Evolutionary conservation across 768 basidiomycete species (phyloP), one percentile per base, ranked within the genome.

Genomic region (Hericium erinaceus): DNA sequence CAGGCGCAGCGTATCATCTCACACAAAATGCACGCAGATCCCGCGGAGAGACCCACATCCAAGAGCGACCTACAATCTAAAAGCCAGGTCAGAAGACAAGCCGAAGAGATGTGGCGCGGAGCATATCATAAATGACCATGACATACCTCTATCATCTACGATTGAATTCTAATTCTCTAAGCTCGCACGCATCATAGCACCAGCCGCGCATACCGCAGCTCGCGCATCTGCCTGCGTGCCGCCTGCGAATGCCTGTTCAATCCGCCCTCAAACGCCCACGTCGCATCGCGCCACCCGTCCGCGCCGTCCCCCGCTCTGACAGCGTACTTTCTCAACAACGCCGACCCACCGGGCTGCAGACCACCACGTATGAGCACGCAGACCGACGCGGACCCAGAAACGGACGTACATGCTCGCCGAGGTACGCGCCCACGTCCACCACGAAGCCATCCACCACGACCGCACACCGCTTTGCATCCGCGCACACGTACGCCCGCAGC

Each of bases 171-270:
- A 2, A 2, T 26, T 33, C 33, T 33, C 33, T 33, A 33, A 33
- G 33, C 33, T 10, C 9, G 33, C 33, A 10, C 33, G 33, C 33
- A 33, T 33, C 33, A 33, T 8, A 33, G 9, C n/a, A 26, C 37
- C 37, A 80, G 54, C 56, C 67, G 75, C 18, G 82, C 83, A 11
- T 84, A 63, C 54, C 77, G 69, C 40, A 83, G 64, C 50, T 77
- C 72, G n/a, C 64, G 61, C 76, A 84, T 74, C 48, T 75, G 70
- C 61, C 70, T 71, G 60, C 69, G 74, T 13, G 83, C 83, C 3
- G 78, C 77, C n/a, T 77, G 73, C 13, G 84, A 83, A 63, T 89
- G 87, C 56, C 81, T 82, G 65, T 89, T 92, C 64, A 87, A 70
- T 13, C 86, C 87, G 15, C 87, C 86, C 56, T 78, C 74, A 71